Evolutionary conservation across 768 basidiomycete genomes (phyloP), one percentile per base, ranked within the genome.

Genomic region (Kwoniella shandongensis): DNA sequence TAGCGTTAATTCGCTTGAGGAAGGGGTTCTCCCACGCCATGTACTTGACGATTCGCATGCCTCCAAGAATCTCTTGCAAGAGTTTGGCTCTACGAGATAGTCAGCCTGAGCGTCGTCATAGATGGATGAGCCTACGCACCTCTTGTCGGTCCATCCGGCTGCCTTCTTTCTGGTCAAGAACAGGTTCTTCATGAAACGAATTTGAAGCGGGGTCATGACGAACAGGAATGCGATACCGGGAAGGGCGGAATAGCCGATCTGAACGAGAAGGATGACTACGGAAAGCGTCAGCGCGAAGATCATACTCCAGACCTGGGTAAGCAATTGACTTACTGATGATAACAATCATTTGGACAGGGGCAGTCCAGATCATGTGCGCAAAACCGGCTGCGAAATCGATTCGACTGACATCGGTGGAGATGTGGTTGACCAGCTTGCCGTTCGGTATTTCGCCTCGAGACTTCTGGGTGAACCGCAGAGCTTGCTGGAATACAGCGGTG

Each of bases 11-110:
- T 42, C 86, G 84, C 15, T 83, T 79, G 22, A 94, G 80, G 75
- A 90, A 93, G 0, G 92, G 89, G 8, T 54, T 67, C 68, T 91
- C 89, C 89, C 89, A 92, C 4, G 88, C 85, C 75, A 93, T 93
- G 74, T 87, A 86, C 76, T 96, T 96, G 81, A 96, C 88, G 59
- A 94, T 83, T 62, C 89, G 87, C 84, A 96, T 92, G 0, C 89
- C 88, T 13, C 86, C 85, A 0, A 96, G 78, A 1, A 98, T 81
- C 72, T 98, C 93, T 73, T 93, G 91, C 11, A 96, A 81, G 3
- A 92, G 78, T 69, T 90, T 91, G 13, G 88, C 88, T 10, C 93
- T 84, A 12, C 7, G 25, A 17, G 26, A 13, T 41, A 1, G 17
- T 29, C n/a, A 40, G 38, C 50, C 40, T 22, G 15, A 6, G 40